Percentiles rank a stretch among this genome's conserved stretches.
Conservation (phyloP, 257 asterid genomes). For the Solanum tarijense region DNA sequence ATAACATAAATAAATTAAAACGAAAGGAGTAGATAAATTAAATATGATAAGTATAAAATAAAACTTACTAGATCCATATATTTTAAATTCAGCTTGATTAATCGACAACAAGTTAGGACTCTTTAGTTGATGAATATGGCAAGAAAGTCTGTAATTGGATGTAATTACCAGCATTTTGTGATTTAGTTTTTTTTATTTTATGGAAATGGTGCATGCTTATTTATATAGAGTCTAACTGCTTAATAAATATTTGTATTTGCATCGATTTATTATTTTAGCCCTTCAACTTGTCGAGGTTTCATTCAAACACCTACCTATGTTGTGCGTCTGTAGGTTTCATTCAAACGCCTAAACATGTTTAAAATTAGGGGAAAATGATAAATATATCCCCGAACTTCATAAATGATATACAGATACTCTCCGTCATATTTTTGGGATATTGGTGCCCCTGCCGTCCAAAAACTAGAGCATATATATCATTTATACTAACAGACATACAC, state of each 20-base stretch:
- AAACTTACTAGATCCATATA: not conserved
- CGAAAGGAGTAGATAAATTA: no score
- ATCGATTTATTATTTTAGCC: not conserved
- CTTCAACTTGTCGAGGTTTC: not conserved
- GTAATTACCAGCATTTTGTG: not conserved
- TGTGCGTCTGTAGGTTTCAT: no score
- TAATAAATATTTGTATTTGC: not conserved
- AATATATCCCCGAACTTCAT: no score
- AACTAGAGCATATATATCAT: no score
- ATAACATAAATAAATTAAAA: no score
- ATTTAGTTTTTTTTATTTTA: not conserved
- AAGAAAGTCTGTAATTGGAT: not conserved
- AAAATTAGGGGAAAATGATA: no score
- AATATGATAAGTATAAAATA: no score
- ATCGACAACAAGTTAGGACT: not conserved
- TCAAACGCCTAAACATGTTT: no score
- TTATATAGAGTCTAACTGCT: not conserved
- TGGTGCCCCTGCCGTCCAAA: accelerated
- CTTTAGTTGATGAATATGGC: not conserved
- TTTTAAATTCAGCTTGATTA: not conserved
- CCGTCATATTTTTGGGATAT: no score
- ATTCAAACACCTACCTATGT: not conserved
- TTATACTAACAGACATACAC: no score
- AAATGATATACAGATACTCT: accelerated
- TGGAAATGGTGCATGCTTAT: not conserved